Evolutionary conservation across 2,329 filamentous ascomycete species (phyloP), one percentile per base, ranked within the genome.

Genomic region (Cytospora paraplurivora): DNA sequence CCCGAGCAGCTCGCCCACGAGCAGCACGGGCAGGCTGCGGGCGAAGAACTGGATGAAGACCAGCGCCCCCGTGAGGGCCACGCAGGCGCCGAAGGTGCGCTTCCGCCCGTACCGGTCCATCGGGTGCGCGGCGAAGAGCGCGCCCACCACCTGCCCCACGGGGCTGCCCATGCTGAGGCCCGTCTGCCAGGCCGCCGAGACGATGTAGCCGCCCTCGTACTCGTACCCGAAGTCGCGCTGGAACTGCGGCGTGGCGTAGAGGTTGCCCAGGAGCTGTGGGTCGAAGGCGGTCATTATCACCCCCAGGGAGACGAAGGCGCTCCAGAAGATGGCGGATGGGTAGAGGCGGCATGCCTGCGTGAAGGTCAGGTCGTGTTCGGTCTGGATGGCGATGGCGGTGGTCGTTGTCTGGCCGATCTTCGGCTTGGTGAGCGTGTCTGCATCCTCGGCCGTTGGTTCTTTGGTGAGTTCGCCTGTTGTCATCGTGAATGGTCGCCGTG

Each of bases 1-100:
- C 32, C 83, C 82, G 0, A 89, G 76, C 2, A 89, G 75, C 76
- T 88, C 85, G 34, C 85, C 84, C 2, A 83, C 83, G n/a, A 87
- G 79, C 2, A 88, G 76, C 13, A 82, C 80, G 8, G 78, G 69
- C 13, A 87, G 76, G 0, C 81, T 82, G 2, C 81, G 79, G 13
- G 85, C 84, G 68, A 87, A 88, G 76, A 88, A 87, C 67, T 87
- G 84, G 62, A 88, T 81, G 71, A 87, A 88, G 63, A 88, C 80
- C 49, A 87, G 81, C 1, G 74, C 78, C 13, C 79, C 78, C 2
- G 82, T 83, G 64, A 81, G 70, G 11, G 72, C 62, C 32, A 81
- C 76, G 66, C 79, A 82, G 5, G 71, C 70, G 62, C 75, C 78
- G 49, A 82, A 79, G 0, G 80, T 82, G 69, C 71, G 70, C 64